Percentiles rank a stretch among this genome's conserved stretches.
Evolutionary conservation across 495 filamentous ascomycete genomes (phyloP).

Genomic region (Bathelium albidoporum): DNA sequence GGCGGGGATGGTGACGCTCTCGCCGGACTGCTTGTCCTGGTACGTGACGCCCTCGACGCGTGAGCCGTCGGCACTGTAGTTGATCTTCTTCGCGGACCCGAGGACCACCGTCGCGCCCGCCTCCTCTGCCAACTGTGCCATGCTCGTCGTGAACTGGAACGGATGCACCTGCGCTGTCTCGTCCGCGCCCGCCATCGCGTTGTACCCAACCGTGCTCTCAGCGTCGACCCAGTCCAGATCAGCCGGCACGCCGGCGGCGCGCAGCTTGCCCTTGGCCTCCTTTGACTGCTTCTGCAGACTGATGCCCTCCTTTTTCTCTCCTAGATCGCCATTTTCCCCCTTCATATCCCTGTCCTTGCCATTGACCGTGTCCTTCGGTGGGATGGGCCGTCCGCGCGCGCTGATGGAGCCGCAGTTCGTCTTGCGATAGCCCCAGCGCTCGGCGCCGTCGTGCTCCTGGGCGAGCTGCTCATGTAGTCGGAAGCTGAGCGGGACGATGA

Average conservation of each 20-base stretch:
- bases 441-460: constrained; percentile 69
- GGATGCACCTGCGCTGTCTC: constrained; percentile 93
- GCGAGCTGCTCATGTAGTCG: constrained; percentile 73
- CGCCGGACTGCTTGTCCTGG: constrained; percentile 30
- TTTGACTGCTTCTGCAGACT: constrained; percentile 65
- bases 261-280: constrained; percentile 48
- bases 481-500: constrained; percentile 80
- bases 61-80: constrained; percentile 34
- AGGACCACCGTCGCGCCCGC: constrained; percentile 53
- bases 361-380: constrained; percentile 29
- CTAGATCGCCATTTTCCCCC: constrained; percentile 20
- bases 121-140: constrained; percentile 68
- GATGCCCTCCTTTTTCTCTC: constrained; percentile 29
- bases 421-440: constrained; percentile 79
- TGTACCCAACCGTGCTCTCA: constrained; percentile 56
- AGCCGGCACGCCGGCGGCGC: constrained; percentile 53
- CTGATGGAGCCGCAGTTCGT: constrained; percentile 66
- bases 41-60: constrained; percentile 64
- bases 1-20: constrained; percentile 46
- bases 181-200: constrained; percentile 69
- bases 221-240: constrained; percentile 82
- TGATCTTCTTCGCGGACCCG: constrained; percentile 55
- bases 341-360: constrained; percentile 22
- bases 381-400: constrained; percentile 39
- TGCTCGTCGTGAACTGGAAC: constrained; percentile 79